phyloP scores from a whole-genome alignment of 1,284 basidiomycete species.

The Pascua sp. region DNA sequence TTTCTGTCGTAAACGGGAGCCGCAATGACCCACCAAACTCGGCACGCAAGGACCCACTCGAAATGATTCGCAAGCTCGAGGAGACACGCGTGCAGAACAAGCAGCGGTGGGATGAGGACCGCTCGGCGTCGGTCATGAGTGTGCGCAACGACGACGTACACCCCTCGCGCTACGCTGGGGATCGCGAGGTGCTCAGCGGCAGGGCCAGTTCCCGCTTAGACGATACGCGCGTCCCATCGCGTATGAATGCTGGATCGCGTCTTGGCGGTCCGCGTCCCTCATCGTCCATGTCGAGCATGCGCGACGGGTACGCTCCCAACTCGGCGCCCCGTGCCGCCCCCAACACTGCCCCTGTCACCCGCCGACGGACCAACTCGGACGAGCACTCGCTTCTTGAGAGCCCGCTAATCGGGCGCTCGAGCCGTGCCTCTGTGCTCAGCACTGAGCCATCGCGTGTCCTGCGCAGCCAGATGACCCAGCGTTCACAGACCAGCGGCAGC shows the following conservation, averaged over 20 bases:
- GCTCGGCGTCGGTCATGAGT: conserved; percentile 9
- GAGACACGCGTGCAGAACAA: conserved; percentile 30
- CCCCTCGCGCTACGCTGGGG: conserved; percentile 7
- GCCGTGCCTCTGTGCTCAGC: conserved; percentile 1
- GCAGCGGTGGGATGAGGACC: conserved; percentile 36
- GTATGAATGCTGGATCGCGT: conserved; percentile 2
- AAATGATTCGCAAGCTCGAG: conserved; percentile 37
- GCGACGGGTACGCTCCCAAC: conserved; percentile 27
- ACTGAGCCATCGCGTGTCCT: conserved; percentile 6
- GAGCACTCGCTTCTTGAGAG: conserved; percentile 12
- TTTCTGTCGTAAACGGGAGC: conserved; percentile 30
- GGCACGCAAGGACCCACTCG: conserved; percentile 37
- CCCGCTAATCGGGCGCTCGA: conserved; percentile 14
- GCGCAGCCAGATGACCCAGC: not conserved
- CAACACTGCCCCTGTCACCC: not conserved
- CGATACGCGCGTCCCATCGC: conserved; percentile 1
- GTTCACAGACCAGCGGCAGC: conserved; percentile 15
- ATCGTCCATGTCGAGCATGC: conserved; percentile 35
- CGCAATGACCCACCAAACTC: conserved; percentile 12
- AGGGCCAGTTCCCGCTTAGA: conserved; percentile 12
- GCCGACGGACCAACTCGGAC: conserved; percentile 9
- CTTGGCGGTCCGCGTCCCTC: conserved; percentile 21
- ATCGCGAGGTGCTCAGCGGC: conserved; percentile 11
- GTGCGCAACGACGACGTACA: conserved; percentile 8
- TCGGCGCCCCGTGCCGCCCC: conserved; percentile 26